Evolutionary conservation across 305 asterid genomes (phyloP).

Genomic region (Ajuga reptans): DNA sequence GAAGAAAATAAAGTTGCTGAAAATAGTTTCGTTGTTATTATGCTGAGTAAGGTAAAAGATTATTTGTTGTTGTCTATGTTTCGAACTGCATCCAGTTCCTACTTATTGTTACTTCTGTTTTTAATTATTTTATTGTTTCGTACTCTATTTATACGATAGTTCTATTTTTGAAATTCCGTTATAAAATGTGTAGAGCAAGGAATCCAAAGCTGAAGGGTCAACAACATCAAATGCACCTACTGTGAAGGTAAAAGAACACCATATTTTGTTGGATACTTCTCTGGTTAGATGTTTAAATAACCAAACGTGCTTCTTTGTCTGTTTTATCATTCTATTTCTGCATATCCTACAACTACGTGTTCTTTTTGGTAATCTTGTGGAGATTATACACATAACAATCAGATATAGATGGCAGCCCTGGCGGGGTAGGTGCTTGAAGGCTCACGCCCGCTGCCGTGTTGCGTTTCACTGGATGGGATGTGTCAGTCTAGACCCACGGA

Average conservation of each 20-base stretch:
- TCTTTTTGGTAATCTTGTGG: not conserved
- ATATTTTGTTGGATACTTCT: not conserved
- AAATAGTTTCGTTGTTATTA: slow-evolving; percentile 58
- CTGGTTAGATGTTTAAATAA: not conserved
- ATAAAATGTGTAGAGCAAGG: slow-evolving; percentile 35
- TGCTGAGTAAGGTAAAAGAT: slow-evolving; percentile 57
- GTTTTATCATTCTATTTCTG: not conserved
- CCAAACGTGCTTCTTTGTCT: not conserved
- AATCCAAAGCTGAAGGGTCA: slow-evolving; percentile 52
- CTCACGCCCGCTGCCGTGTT: not conserved
- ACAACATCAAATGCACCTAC: slow-evolving; percentile 44
- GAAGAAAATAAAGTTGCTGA: slow-evolving; percentile 75
- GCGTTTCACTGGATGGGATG: not conserved
- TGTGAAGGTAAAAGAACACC: slow-evolving; percentile 34
- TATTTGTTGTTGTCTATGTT: not conserved
- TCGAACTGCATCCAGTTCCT: not conserved
- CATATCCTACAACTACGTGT: not conserved
- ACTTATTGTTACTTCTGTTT: not conserved
- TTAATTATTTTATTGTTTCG: not conserved
- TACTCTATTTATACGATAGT: not conserved
- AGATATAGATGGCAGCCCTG: not conserved
- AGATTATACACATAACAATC: not conserved
- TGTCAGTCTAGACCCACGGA: not conserved
- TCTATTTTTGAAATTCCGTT: slow-evolving; percentile 14
- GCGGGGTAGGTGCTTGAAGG: not conserved